Conservation (phyloP, 2,329 filamentous ascomycete species). For the Ceratocystis variospora region DNA sequence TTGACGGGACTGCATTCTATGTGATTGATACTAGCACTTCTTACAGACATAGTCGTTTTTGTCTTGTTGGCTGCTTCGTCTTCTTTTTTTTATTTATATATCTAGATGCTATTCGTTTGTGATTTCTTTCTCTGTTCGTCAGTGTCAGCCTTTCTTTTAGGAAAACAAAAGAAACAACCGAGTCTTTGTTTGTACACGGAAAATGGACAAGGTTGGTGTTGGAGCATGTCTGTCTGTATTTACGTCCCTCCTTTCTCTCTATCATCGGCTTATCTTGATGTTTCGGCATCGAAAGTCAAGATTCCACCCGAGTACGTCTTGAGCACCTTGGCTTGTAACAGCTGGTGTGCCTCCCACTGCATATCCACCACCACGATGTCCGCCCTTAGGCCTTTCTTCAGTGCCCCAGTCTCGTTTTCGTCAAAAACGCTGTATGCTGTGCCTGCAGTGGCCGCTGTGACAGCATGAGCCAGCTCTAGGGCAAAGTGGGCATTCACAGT, state of each 20-base stretch:
- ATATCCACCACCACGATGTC: constrained; percentile 40
- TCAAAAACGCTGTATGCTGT: constrained; percentile 46
- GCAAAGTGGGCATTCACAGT: constrained; percentile 40
- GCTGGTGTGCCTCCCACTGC: constrained; percentile 33
- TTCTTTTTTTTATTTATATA: neutral
- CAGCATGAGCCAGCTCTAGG: constrained; percentile 38
- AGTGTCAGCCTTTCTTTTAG: neutral
- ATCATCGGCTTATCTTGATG: neutral
- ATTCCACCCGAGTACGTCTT: constrained; percentile 43
- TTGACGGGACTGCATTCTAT: neutral
- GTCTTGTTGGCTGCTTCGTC: neutral
- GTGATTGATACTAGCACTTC: constrained; percentile 7
- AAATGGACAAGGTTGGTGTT: neutral
- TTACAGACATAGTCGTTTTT: neutral
- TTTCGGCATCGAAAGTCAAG: constrained; percentile 26
- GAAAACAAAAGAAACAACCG: neutral
- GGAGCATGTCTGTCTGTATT: neutral
- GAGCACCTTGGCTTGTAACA: constrained; percentile 33
- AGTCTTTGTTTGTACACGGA: neutral
- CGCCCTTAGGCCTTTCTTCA: constrained; percentile 40
- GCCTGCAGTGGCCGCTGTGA: constrained; percentile 41
- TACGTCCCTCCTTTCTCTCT: neutral
- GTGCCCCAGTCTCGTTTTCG: constrained; percentile 38
- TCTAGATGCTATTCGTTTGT: constrained; percentile 5
- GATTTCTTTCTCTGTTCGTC: neutral